Evolutionary conservation across 768 basidiomycete genomes (phyloP), one percentile per base, ranked within the genome.

Genomic region (Naematelia encephala): DNA sequence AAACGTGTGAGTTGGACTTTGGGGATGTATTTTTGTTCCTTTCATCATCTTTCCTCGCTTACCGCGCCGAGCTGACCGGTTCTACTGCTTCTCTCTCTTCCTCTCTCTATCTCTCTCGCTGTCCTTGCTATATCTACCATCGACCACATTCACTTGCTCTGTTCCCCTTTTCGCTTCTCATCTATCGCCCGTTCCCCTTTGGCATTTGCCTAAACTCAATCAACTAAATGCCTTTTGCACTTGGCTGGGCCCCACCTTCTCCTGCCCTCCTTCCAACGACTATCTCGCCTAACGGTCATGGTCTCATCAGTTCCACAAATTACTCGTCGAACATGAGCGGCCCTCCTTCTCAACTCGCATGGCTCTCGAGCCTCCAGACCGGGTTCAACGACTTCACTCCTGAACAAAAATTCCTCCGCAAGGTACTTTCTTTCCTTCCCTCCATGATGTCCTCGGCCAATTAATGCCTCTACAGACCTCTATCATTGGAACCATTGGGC

Each of bases 401-500:
- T 59, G 82, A 85, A 56, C 90, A 89, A 72, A 92, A 91, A 81
- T 90, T 81, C 77, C 79, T 86, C 68, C 88, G 94, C 80, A 99
- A 97, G 86, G 93, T 92, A 61, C 66, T 83, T 67, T 19, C 25
- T 25, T 11, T 12, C 26, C 4, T 50, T 29, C 64, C 53, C 50
- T 47, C 25, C 14, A 28, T 19, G 2, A 48, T 14, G 30, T 50
- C 28, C 30, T 27, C 47, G 14, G n/a, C n/a, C 49, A 42, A 34
- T 30, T 46, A 23, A 34, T 34, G n/a, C 39, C 21, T 27, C 22
- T 27, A 30, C 60, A 99, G 96, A 96, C 92, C 13, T 83, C 89
- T 60, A 98, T 99, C 80, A 98, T 99, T 78, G 94, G 93, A 60
- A 99, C 96, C 67, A 99, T 99, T 74, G 96, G 94, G 89, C 96